phyloP scores from a whole-genome alignment of 2,329 filamentous ascomycete genomes.

The Fusarium pseudoanthophilum region DNA sequence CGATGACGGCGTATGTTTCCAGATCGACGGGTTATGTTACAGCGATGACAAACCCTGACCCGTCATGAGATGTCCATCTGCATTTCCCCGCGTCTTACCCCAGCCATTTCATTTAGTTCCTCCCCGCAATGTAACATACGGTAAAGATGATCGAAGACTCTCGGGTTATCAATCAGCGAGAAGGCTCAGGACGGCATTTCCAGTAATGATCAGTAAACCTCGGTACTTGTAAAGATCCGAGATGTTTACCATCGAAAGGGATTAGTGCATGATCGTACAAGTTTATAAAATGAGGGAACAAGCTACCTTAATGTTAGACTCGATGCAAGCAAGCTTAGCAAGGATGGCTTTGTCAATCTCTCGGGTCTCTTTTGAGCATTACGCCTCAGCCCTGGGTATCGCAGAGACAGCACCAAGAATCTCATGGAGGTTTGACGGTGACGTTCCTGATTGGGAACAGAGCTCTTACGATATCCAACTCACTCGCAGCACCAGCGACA shows the following conservation, averaged over 20 bases:
- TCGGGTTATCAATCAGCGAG: neutral
- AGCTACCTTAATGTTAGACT: fast-evolving
- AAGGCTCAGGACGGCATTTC: neutral
- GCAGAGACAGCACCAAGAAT: constrained; percentile 56
- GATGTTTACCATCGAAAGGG: neutral
- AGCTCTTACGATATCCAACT: constrained; percentile 58
- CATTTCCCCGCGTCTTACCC: neutral
- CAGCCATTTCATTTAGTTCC: neutral
- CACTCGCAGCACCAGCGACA: constrained; percentile 22
- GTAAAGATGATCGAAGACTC: neutral
- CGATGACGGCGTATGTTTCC: neutral
- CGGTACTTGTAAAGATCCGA: neutral
- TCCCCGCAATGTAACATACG: neutral
- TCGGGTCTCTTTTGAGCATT: constrained; percentile 55
- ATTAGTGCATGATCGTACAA: fast-evolving
- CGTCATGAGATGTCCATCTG: neutral
- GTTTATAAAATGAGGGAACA: neutral
- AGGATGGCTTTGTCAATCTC: constrained; percentile 53
- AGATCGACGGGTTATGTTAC: neutral
- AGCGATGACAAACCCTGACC: neutral
- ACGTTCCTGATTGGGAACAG: constrained; percentile 55
- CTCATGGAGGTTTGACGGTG: constrained; percentile 58
- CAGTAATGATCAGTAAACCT: neutral
- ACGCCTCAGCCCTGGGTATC: constrained; percentile 55
- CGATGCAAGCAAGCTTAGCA: neutral